Base-by-base conservation (phyloP, 164 flowering plant species). In the Macadamia integrifolia region DNA sequence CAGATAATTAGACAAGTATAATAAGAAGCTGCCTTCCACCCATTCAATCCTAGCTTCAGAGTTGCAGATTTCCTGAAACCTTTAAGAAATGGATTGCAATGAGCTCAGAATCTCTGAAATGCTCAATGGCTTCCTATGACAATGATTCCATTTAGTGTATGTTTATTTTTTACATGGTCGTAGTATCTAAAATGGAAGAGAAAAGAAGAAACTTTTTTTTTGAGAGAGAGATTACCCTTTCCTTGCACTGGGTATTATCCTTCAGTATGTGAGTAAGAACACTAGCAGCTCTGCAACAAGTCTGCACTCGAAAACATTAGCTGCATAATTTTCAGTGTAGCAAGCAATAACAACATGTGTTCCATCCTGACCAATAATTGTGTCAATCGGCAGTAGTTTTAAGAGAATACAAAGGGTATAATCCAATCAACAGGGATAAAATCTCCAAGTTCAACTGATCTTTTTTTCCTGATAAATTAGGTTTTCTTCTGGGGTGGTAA, bases 241-340 rank as follows among this genome's bases (percentile, higher is more conserved):
- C 97, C 80, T 92, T 94, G 85, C 98, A 88, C 52, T 83, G 89
- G 56, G 65, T 57, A 70, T 95, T 95, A 77, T 88, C 92, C 89
- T 87, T 85, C 68, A 95, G 70, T 28, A 92, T 58, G 79, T 95
- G 88, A 64, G 94, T 81, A 63, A 95, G 97, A 76, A 95, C 91
- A 76, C 96, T 89, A 60, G 98, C 92, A 79, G 99, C 97, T 71
- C 97, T 80, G 82, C 89, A 81, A 80, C 93, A 89, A 68, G 84
- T 85, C 99, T 94, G 91, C 81, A 77, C 9, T 66, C 72, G 32
- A 74, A 74, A 72, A 64, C 58, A 59, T 66, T 56, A 77, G 76
- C 74, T 15, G 18, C n/a, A 62, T 31, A 11, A 23, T 32, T 35
- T 23, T 30, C 6, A 29, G 43, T 6, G 50, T 29, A 62, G 50